These are phyloP conservation scores for Pyronema domesticum DNA, from an alignment of 495 filamentous ascomycete species.

Conservation along the genomic window DNA sequence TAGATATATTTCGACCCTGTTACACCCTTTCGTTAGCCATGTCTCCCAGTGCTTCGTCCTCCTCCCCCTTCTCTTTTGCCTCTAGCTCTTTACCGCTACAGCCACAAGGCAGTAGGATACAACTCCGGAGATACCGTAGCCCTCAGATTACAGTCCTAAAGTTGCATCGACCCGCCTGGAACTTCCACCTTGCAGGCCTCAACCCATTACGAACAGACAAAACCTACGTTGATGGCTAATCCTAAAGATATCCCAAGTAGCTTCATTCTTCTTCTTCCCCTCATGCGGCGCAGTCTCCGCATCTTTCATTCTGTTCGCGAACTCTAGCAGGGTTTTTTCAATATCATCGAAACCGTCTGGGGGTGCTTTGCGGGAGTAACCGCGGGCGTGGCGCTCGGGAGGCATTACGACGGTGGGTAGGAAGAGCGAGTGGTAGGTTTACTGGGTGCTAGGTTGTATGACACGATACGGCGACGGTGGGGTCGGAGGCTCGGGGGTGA, in stretches of 20 bases:
- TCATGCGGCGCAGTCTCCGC: slow-evolving; percentile 40
- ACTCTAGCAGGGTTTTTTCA: slow-evolving; percentile 88
- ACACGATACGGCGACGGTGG: slow-evolving; percentile 31
- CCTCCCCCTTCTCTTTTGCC: background rate
- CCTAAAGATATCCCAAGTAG: slow-evolving; percentile 92
- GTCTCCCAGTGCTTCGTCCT: background rate
- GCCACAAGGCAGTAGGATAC: no score
- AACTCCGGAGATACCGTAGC: no score
- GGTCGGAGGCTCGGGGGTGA: slow-evolving; percentile 30
- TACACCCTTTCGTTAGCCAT: background rate
- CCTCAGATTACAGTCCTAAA: no score
- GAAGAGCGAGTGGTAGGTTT: slow-evolving; percentile 27
- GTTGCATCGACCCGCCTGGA: no score
- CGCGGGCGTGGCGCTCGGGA: slow-evolving; percentile 26
- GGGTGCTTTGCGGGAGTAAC: slow-evolving; percentile 64
- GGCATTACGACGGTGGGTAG: slow-evolving; percentile 39
- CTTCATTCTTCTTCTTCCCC: slow-evolving; percentile 60
- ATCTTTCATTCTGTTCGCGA: slow-evolving; percentile 97
- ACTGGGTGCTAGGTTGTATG: background rate
- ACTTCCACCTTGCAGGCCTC: no score
- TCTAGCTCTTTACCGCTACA: no score
- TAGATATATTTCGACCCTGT: slow-evolving; percentile 76
- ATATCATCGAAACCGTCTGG: slow-evolving; percentile 92
- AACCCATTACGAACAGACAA: slow-evolving; percentile 1
- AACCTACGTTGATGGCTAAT: slow-evolving; percentile 79